Conservation (phyloP, 257 asterid genomes). For the Lavandula angustifolia region DNA sequence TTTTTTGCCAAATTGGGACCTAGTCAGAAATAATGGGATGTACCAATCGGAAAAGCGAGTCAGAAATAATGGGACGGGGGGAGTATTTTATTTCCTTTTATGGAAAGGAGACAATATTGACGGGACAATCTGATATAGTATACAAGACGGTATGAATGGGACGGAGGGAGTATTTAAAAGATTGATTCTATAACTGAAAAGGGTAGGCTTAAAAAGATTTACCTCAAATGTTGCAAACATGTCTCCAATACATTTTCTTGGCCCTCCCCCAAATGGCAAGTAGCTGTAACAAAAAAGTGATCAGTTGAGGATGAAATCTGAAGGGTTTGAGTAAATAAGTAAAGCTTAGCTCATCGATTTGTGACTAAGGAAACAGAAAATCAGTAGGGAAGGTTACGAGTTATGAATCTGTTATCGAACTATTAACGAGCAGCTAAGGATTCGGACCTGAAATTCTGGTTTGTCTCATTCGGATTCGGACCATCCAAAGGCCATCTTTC, state of each 20-base stretch:
- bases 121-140: too few species aligned
- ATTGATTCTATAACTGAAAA: conserved; percentile 6
- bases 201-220: conserved; percentile 23
- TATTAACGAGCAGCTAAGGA: conserved; percentile 13
- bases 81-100: too few species aligned
- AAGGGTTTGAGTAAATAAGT: conserved; percentile 8
- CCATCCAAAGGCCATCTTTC: conserved; percentile 98
- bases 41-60: too few species aligned
- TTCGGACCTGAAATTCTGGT: conserved; percentile 87
- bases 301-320: neutral
- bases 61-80: too few species aligned
- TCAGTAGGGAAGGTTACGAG: neutral
- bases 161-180: too few species aligned
- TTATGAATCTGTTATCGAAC: neutral
- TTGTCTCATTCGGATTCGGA: conserved; percentile 94
- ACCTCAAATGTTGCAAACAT: conserved; percentile 98
- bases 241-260: conserved; percentile 96
- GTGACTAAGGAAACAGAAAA: neutral
- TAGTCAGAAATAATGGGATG: too few species aligned
- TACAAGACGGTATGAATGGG: too few species aligned
- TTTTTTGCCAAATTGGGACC: too few species aligned
- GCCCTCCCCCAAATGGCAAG: conserved; percentile 99
- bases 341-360: conserved; percentile 11
- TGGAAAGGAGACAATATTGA: too few species aligned
- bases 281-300: conserved; percentile 54